These are phyloP conservation scores for Pisolithus marmoratus DNA, from an alignment of 768 basidiomycete genomes.

Conservation along the genomic window DNA sequence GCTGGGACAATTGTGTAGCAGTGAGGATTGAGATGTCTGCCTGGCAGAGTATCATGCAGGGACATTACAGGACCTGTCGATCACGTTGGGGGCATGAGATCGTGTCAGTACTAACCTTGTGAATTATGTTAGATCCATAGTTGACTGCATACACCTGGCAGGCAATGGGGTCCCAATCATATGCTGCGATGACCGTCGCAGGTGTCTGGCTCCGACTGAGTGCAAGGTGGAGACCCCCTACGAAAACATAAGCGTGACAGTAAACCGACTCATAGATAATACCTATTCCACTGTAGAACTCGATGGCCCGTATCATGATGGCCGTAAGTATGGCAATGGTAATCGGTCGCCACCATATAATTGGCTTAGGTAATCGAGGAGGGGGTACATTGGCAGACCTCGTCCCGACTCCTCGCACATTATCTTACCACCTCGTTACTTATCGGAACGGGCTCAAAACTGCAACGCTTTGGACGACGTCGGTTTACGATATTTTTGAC, in stretches of 20 bases:
- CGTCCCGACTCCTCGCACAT: too few relatives aligned
- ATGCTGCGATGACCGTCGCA: conserved; percentile 55
- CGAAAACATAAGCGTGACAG: conserved; percentile 2
- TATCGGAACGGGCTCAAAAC: too few relatives aligned
- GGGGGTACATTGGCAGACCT: too few relatives aligned
- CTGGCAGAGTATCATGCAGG: conserved; percentile 22
- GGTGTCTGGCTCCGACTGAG: conserved; percentile 45
- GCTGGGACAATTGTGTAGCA: conserved; percentile 38
- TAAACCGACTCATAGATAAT: background rate
- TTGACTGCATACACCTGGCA: conserved; percentile 67
- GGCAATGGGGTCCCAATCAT: conserved; percentile 78
- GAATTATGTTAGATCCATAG: conserved; percentile 40
- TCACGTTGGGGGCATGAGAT: background rate
- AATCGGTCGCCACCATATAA: too few relatives aligned
- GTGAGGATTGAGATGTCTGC: conserved; percentile 59
- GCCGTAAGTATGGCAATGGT: too few relatives aligned
- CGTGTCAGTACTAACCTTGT: conserved; percentile 21
- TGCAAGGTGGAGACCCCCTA: conserved; percentile 72
- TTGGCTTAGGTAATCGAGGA: too few relatives aligned
- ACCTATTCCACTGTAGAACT: conserved; percentile 85
- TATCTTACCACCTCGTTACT: too few relatives aligned
- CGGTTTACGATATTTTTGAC: background rate
- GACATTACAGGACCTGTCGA: background rate
- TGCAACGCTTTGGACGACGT: too few relatives aligned
- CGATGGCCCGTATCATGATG: conserved; percentile 26